Conservation (phyloP, 495 filamentous ascomycete species). For the Penicillium turbatum region DNA sequence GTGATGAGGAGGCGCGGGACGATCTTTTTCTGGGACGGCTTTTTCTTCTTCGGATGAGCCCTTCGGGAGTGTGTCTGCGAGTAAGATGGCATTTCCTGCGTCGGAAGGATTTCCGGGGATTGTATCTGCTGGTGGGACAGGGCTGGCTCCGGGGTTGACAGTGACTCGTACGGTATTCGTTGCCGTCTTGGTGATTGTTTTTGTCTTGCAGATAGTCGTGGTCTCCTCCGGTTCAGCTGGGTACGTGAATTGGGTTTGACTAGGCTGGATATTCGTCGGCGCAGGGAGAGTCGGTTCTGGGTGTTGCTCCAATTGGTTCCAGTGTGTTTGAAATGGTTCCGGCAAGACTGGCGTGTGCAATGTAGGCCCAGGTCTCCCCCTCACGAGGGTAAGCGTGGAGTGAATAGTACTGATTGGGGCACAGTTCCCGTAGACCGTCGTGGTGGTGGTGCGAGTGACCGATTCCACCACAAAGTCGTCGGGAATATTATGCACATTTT, state of each 20-base stretch:
- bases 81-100: not conserved
- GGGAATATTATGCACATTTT: constrained; percentile 3
- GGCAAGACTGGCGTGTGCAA: not conserved
- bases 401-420: constrained; percentile 11
- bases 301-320: not conserved
- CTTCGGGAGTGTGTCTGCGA: not conserved
- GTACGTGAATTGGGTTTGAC: not conserved
- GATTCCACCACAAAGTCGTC: constrained; percentile 20
- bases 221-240: constrained; percentile 2
- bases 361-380: not conserved
- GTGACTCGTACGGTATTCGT: constrained; percentile 1
- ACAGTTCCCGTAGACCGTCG: constrained; percentile 23
- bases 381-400: constrained; percentile 13
- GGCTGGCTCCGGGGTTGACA: not conserved
- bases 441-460: constrained; percentile 29
- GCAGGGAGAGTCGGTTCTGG: not conserved
- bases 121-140: not conserved
- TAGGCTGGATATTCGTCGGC: not conserved
- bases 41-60: not conserved
- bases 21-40: not conserved
- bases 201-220: constrained; percentile 17
- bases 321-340: not conserved
- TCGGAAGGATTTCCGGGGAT: not conserved
- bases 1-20: not conserved
- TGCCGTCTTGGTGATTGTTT: constrained; percentile 3